Percentiles rank a stretch among this genome's conserved stretches.
These are phyloP conservation scores for Periconia macrospinosa DNA, from an alignment of 2,329 filamentous ascomycete species.

Conservation along the genomic window DNA sequence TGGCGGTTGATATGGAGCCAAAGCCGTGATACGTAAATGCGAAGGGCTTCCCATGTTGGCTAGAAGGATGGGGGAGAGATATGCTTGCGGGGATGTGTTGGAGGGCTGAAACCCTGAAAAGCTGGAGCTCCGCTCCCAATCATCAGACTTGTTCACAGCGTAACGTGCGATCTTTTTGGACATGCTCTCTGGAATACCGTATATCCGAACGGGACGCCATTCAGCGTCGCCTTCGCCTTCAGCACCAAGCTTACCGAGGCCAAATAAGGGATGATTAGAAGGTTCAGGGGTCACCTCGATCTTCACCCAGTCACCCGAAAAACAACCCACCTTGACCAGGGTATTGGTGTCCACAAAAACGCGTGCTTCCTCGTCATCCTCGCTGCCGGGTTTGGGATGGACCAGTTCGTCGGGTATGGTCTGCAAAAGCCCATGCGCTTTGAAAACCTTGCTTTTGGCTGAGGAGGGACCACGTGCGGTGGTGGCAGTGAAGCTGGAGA, in stretches of 20 bases:
- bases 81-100: conserved; percentile 51
- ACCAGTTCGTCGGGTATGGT: conserved; percentile 75
- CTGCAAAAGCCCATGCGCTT: conserved; percentile 74
- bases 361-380: conserved; percentile 84
- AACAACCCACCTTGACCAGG: conserved; percentile 87
- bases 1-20: conserved; percentile 56
- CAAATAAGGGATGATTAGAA: conserved; percentile 67
- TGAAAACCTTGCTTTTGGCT: conserved; percentile 78
- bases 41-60: conserved; percentile 80
- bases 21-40: conserved; percentile 76
- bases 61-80: conserved; percentile 82
- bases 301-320: conserved; percentile 95
- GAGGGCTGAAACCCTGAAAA: conserved; percentile 43
- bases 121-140: conserved; percentile 53
- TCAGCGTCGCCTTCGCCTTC: conserved; percentile 61
- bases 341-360: conserved; percentile 89
- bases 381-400: conserved; percentile 78
- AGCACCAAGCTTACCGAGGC: conserved; percentile 68
- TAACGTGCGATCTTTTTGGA: conserved; percentile 58
- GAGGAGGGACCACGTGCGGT: conserved; percentile 68
- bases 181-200: conserved; percentile 77
- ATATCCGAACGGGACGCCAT: conserved; percentile 87
- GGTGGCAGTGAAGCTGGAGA: conserved; percentile 83
- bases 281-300: conserved; percentile 78
- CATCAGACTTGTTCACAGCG: conserved; percentile 50